A percentile compares a stretch with the other conserved stretches of the same genome.
phyloP scores from a whole-genome alignment of 139 green algal species.

The Chlamydomonas eustigma region DNA sequence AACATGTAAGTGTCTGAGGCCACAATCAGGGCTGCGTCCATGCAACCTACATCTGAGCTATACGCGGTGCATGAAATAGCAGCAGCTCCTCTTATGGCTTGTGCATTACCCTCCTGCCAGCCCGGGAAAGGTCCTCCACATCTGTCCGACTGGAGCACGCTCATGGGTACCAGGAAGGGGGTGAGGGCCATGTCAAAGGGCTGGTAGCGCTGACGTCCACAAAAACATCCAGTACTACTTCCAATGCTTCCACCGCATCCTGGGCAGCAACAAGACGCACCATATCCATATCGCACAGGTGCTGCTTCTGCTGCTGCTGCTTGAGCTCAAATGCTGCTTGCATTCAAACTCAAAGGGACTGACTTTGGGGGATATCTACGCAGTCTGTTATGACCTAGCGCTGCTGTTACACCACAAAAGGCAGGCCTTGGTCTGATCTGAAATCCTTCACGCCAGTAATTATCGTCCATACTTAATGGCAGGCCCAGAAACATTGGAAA shows the following conservation, averaged over 20 bases:
- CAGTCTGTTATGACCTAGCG: no score
- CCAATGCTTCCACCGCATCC: background rate
- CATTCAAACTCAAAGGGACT: no score
- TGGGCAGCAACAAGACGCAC: background rate
- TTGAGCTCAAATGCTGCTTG: no score
- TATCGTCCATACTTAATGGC: background rate
- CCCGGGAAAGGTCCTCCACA: background rate
- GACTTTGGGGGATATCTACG: no score
- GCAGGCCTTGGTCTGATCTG: no score
- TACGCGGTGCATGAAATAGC: background rate
- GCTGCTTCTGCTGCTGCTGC: no score
- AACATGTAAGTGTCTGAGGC: background rate
- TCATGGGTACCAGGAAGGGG: background rate
- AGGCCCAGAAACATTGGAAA: background rate
- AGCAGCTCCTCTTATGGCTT: background rate
- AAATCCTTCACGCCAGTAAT: no score
- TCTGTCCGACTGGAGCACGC: background rate
- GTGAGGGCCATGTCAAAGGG: background rate
- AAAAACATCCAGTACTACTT: background rate
- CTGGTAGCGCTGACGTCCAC: background rate
- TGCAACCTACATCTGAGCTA: background rate
- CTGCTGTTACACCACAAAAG: no score
- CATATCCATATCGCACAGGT: background rate
- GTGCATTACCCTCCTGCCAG: no score
- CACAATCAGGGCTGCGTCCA: background rate